Conservation (phyloP, 352 stramenopile species). For the Blastocystis sp. region DNA sequence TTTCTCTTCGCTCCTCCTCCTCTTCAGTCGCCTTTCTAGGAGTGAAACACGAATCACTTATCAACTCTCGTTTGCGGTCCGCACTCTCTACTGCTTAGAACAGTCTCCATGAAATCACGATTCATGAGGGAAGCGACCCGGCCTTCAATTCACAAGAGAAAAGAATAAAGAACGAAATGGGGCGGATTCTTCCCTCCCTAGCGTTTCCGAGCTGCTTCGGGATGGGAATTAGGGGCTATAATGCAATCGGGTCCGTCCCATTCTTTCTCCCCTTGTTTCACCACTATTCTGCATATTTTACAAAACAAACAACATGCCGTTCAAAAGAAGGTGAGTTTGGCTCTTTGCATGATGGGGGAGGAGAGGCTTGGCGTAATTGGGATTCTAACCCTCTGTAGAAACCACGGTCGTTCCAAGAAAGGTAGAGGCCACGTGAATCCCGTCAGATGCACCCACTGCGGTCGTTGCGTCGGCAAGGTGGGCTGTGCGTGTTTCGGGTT, state of each 20-base stretch:
- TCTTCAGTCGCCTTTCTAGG: neutral
- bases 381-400: constrained; percentile 36
- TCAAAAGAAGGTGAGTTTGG: constrained; percentile 63
- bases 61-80: constrained; percentile 8
- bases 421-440: constrained; percentile 69
- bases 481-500: neutral
- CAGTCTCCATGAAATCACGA: neutral
- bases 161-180: neutral
- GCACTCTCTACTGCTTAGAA: neutral
- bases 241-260: neutral
- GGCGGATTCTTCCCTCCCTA: neutral
- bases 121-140: neutral
- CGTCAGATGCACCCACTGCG: constrained; percentile 60
- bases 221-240: neutral
- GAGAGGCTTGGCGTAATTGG: neutral
- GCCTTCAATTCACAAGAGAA: neutral
- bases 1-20: neutral
- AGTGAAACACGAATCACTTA: neutral
- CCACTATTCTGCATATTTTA: neutral
- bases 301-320: constrained; percentile 31
- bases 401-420: constrained; percentile 68
- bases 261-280: neutral
- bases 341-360: neutral
- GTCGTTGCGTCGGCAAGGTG: constrained; percentile 59
- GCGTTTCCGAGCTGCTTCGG: neutral